Evolutionary conservation across 2,329 filamentous ascomycete genomes (phyloP).

Genomic region (Oidium heveae): DNA sequence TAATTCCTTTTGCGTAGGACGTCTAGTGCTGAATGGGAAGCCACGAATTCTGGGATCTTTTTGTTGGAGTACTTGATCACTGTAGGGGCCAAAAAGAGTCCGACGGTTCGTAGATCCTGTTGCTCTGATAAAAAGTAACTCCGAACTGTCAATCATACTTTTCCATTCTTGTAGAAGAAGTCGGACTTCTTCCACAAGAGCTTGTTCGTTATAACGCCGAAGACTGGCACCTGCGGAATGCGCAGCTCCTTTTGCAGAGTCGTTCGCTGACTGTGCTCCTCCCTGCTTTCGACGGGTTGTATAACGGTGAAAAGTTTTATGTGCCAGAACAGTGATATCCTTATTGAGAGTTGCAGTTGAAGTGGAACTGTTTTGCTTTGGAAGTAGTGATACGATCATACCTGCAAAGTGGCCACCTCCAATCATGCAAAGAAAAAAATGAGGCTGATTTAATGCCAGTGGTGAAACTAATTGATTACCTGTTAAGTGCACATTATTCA

Average conservation of each 20-base stretch:
- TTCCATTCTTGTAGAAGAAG: slow-evolving; percentile 67
- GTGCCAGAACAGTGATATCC: slow-evolving; percentile 68
- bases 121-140: slow-evolving; percentile 71
- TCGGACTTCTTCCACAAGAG: slow-evolving; percentile 69
- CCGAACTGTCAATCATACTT: slow-evolving; percentile 54
- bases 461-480: no score
- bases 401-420: slow-evolving; percentile 92
- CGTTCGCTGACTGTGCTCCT: slow-evolving; percentile 80
- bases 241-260: slow-evolving; percentile 77
- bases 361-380: slow-evolving; percentile 45
- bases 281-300: slow-evolving; percentile 92
- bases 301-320: slow-evolving; percentile 96
- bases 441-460: slow-evolving; percentile 26
- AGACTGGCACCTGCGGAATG: slow-evolving; percentile 82
- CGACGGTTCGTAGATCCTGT: slow-evolving; percentile 67
- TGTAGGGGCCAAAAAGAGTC: slow-evolving; percentile 77
- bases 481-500: slow-evolving; percentile 10
- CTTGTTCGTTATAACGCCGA: slow-evolving; percentile 82
- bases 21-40: slow-evolving; percentile 79
- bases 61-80: slow-evolving; percentile 55
- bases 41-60: slow-evolving; percentile 62
- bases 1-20: slow-evolving; percentile 80
- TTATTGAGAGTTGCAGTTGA: slow-evolving; percentile 48
- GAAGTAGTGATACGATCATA: slow-evolving; percentile 77
- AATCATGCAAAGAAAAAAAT: slow-evolving; percentile 96